Evolutionary conservation across 495 filamentous ascomycete genomes (phyloP).

Genomic region (Thozetella sp.): DNA sequence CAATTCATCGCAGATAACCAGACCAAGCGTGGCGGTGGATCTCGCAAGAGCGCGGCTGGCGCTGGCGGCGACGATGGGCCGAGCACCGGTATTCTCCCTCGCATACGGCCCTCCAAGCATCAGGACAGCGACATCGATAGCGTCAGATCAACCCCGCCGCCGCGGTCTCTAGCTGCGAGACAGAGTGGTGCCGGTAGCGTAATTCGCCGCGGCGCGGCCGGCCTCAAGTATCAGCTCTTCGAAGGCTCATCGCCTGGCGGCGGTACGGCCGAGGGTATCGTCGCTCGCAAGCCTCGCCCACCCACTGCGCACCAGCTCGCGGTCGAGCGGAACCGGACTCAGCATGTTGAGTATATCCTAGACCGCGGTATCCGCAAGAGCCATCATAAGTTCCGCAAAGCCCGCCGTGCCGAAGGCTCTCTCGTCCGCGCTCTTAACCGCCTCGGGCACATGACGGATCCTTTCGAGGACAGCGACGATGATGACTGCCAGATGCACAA

Average conservation of each 20-base stretch:
- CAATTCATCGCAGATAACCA: conserved; percentile 50
- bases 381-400: conserved; percentile 62
- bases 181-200: conserved; percentile 37
- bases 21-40: conserved; percentile 35
- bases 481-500: conserved; percentile 55
- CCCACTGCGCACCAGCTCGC: conserved; percentile 93
- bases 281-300: conserved; percentile 64
- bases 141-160: conserved; percentile 58
- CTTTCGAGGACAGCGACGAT: conserved; percentile 79
- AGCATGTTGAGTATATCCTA: conserved; percentile 86
- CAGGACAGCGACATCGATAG: conserved; percentile 60
- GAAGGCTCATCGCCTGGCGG: conserved; percentile 54
- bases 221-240: conserved; percentile 49
- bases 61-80: conserved; percentile 64
- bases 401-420: conserved; percentile 60
- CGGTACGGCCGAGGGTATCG: conserved; percentile 37
- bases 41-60: conserved; percentile 25
- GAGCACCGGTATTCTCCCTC: conserved; percentile 49
- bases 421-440: conserved; percentile 72
- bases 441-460: conserved; percentile 65
- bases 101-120: conserved; percentile 55
- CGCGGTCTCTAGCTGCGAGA: conserved; percentile 41
- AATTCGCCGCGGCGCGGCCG: conserved; percentile 44
- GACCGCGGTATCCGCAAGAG: conserved; percentile 69
- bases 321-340: conserved; percentile 83